These are phyloP conservation scores for Solanum piurae DNA, from an alignment of 257 asterid species.

Conservation along the genomic window DNA sequence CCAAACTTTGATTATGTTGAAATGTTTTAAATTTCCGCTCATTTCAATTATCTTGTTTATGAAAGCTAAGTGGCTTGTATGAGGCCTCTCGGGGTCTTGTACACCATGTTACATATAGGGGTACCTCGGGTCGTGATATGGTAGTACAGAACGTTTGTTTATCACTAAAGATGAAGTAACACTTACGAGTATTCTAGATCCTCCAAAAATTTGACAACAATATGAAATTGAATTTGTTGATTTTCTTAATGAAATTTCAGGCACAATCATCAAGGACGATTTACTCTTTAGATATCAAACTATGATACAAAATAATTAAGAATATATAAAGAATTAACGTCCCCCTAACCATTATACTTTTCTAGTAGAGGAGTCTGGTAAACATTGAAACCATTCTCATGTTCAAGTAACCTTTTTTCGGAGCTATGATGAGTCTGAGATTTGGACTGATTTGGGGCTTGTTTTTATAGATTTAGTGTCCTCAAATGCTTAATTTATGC, in stretches of 20 bases:
- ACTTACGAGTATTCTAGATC: neutral
- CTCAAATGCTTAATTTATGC: too few relatives aligned
- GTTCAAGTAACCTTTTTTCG: neutral
- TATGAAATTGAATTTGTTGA: neutral
- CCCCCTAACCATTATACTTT: neutral
- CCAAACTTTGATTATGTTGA: too few relatives aligned
- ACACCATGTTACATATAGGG: too few relatives aligned
- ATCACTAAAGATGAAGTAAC: neutral
- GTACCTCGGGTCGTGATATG: too few relatives aligned
- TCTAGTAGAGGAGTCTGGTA: neutral
- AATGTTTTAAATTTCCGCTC: too few relatives aligned
- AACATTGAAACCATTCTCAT: neutral
- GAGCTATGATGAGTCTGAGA: too few relatives aligned
- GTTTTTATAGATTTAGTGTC: too few relatives aligned
- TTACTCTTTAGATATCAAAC: neutral
- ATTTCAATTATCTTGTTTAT: too few relatives aligned
- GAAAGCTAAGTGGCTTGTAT: too few relatives aligned
- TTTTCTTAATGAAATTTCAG: too few relatives aligned
- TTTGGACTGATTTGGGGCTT: too few relatives aligned
- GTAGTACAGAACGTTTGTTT: neutral
- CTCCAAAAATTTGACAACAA: neutral
- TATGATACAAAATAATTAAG: neutral
- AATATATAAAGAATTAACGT: neutral
- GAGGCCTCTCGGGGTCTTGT: too few relatives aligned
- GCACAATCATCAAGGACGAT: neutral